Evolutionary conservation across 1,139 yeast species (phyloP), one percentile per base, ranked within the genome.

Genomic region (Saccharomycopsis hybrid): DNA sequence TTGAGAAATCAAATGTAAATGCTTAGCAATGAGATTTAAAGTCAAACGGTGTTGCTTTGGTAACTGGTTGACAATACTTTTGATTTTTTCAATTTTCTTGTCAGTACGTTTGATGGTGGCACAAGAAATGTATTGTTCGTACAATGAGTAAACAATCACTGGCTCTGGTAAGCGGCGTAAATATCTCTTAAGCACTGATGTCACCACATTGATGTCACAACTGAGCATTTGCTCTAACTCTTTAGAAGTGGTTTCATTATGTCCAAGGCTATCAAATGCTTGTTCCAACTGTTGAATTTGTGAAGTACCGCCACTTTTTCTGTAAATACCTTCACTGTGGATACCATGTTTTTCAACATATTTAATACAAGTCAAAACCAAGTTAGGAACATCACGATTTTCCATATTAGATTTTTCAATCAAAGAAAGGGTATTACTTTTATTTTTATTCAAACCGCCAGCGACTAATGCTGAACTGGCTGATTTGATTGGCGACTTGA

Each of bases 261-360:
- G 43, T n/a, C 28, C 31, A 27, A 44, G 41, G 31, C 53, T 54
- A 45, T 62, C 62, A 59, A 75, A 76, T 52, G 67, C 65, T 52
- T 67, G 69, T 58, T 70, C 68, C 66, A 69, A 62, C 61, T 74
- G 59, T 51, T 77, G 82, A 56, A 87, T 79, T 49, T 88, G 87
- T 11, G 92, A 79, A 53, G 85, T 79, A 4, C 92, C 89, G 2
- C 97, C 98, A 27, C 95, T 85, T 57, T 90, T 85, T 59, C 98
- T 76, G 68, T 92, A 92, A 40, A 92, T 76, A 4, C 98, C 98
- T 65, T 90, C 97, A 41, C 50, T 46, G 31, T 73, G 63, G 86
- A 90, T 0, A 97, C 98, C 97, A 90, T 90, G 57, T 80, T 76
- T 60, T 80, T 73, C 71, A 89, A 65, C 50, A 90, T 68, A 49